phyloP scores from a whole-genome alignment of 2,329 filamentous ascomycete genomes.

The Aspergillus candidus region DNA sequence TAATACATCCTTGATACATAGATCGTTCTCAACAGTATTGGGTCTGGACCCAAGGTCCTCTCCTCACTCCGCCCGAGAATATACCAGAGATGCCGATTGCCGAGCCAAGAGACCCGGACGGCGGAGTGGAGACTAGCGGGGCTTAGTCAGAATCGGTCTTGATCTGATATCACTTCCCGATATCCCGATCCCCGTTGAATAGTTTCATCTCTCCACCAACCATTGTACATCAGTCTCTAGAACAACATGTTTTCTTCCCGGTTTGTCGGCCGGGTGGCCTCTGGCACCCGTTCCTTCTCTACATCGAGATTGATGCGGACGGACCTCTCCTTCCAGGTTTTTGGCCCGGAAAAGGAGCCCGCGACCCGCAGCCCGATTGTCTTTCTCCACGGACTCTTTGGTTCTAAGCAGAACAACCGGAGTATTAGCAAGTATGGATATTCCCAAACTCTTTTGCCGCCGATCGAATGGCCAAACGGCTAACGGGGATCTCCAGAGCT shows the following conservation, averaged over 20 bases:
- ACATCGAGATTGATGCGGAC: slow-evolving; percentile 22
- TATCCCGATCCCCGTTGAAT: too few species aligned
- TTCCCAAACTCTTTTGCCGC: background rate
- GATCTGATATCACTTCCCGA: too few species aligned
- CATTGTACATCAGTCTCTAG: too few species aligned
- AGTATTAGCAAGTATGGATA: slow-evolving; percentile 82
- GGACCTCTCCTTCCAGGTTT: slow-evolving; percentile 33
- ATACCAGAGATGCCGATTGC: too few species aligned
- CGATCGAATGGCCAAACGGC: background rate
- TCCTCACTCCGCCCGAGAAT: too few species aligned
- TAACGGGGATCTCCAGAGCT: slow-evolving; percentile 40
- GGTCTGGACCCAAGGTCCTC: too few species aligned
- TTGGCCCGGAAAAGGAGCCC: slow-evolving; percentile 30
- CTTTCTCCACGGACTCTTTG: slow-evolving; percentile 88
- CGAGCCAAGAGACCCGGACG: too few species aligned
- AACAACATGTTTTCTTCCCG: slow-evolving; percentile 9
- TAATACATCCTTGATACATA: too few species aligned
- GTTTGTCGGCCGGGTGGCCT: slow-evolving; percentile 9
- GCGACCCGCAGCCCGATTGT: slow-evolving; percentile 58
- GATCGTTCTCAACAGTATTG: too few species aligned
- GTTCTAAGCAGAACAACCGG: slow-evolving; percentile 91
- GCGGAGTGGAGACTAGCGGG: too few species aligned
- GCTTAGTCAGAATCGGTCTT: too few species aligned
- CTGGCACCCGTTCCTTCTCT: slow-evolving; percentile 26
- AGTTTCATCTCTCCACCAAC: too few species aligned